Evolutionary conservation across 495 filamentous ascomycete species (phyloP), one percentile per base, ranked within the genome.

Genomic region (Wilcoxina mikolae): DNA sequence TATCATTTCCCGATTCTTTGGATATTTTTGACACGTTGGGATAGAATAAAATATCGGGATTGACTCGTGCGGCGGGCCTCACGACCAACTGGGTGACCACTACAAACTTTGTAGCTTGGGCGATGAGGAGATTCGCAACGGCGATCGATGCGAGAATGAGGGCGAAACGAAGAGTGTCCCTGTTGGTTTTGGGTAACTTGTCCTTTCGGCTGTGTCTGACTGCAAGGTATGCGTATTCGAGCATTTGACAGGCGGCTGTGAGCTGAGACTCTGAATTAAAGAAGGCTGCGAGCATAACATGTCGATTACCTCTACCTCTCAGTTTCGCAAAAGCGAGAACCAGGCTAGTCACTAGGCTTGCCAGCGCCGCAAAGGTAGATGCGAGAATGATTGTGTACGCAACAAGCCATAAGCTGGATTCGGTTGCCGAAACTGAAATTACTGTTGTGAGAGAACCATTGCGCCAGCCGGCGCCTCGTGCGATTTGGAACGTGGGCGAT

Each of bases 201-300:
- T n/a, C n/a, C n/a, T n/a, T n/a, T 25, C 11, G 4, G 11, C 23
- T 5, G 15, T 28, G 22, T 11, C 22, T 24, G 11, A 49, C 20
- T 5, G 20, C 45, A 9, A 5, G 45, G 11, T 28, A 18, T 11
- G 27, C 18, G 24, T 24, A 49, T 9, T 27, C 15, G 11, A 12
- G 7, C 12, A 28, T 49, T 12, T 49, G 45, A 5, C 9, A 24
- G 24, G 27, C 5, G 24, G 45, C 45, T 3, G 45, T 5, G 45
- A 5, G 7, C 5, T 11, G 45, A 5, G 23, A 5, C 5, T 49
- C 27, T 3, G 45, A 4, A 20, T 44, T 54, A 17, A 26, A 46
- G 35, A 15, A 54, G 2, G 35, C 12, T 7, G 28, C 52, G 11
- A 54, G 52, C 52, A 54, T 54, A 17, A 35, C 52, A 47, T 54